Conservation (phyloP, 2,329 filamentous ascomycete genomes). For the Penicillium sp. region DNA sequence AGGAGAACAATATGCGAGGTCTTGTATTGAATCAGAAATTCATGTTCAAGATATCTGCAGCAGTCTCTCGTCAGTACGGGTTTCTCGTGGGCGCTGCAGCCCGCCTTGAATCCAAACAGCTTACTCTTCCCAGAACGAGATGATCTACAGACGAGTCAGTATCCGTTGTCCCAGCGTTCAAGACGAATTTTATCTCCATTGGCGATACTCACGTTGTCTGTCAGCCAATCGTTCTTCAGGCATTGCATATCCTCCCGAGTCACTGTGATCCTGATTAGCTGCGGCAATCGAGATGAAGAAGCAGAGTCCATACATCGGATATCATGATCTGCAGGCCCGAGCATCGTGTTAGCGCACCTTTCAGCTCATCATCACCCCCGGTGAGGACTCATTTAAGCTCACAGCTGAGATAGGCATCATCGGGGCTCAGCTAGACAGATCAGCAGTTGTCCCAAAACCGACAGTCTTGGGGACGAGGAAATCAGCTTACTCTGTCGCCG, state of each 20-base stretch:
- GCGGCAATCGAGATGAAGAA: background rate
- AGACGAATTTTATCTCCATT: too few relatives aligned
- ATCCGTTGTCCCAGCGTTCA: background rate
- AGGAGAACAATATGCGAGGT: constrained; percentile 84
- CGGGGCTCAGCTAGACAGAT: constrained; percentile 46
- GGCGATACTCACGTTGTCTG: constrained; percentile 68
- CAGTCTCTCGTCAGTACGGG: constrained; percentile 7
- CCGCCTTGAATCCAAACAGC: constrained; percentile 18
- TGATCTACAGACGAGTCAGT: constrained; percentile 56
- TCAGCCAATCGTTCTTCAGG: constrained; percentile 89
- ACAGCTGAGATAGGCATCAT: constrained; percentile 67
- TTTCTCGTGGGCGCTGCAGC: background rate
- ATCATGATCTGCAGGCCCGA: constrained; percentile 51
- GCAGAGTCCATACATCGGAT: constrained; percentile 50
- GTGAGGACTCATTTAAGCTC: constrained; percentile 33
- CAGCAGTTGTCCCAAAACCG: constrained; percentile 10
- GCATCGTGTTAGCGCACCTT: constrained; percentile 8
- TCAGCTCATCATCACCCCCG: background rate
- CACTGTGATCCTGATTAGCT: constrained; percentile 48
- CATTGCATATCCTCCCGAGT: constrained; percentile 84
- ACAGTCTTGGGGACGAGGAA: background rate
- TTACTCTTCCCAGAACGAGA: constrained; percentile 97
- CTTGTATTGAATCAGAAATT: constrained; percentile 73
- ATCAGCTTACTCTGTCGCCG: constrained; percentile 31
- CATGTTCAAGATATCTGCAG: constrained; percentile 71